phyloP scores from a whole-genome alignment of 73 alveolate species.

The Urostyla sp. region DNA sequence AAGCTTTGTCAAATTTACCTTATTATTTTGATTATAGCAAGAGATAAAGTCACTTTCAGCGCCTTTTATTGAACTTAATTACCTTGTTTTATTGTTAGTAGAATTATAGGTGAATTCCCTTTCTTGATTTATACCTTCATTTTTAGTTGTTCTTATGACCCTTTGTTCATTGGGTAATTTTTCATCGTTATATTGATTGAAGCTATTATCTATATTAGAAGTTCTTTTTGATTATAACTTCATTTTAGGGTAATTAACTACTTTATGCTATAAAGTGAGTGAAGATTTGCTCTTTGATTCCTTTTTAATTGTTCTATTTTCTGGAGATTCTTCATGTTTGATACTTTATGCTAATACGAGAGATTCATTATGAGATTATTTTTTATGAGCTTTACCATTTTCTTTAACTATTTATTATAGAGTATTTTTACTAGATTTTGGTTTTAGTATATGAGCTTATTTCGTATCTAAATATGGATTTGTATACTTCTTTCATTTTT shows the following conservation, averaged over 20 bases:
- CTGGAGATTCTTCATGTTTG: background rate
- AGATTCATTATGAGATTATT: background rate
- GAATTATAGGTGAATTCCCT: background rate
- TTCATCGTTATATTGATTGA: no score
- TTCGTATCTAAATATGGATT: background rate
- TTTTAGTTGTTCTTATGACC: no score
- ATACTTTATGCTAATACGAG: constrained; percentile 37
- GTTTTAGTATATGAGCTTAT: background rate
- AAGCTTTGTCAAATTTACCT: background rate
- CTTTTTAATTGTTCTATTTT: background rate
- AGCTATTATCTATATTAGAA: no score
- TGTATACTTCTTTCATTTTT: no score
- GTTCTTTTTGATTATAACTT: no score
- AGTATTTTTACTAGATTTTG: background rate
- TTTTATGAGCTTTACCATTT: background rate
- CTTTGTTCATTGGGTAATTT: no score
- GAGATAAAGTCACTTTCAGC: background rate
- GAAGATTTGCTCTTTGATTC: background rate
- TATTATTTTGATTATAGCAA: no score
- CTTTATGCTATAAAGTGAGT: background rate
- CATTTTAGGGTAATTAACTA: no score
- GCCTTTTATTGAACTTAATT: no score
- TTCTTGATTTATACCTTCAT: no score
- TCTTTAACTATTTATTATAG: no score
- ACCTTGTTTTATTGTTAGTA: background rate